phyloP scores from a whole-genome alignment of 2,329 filamentous ascomycete species.

The Metarhizium rileyi region DNA sequence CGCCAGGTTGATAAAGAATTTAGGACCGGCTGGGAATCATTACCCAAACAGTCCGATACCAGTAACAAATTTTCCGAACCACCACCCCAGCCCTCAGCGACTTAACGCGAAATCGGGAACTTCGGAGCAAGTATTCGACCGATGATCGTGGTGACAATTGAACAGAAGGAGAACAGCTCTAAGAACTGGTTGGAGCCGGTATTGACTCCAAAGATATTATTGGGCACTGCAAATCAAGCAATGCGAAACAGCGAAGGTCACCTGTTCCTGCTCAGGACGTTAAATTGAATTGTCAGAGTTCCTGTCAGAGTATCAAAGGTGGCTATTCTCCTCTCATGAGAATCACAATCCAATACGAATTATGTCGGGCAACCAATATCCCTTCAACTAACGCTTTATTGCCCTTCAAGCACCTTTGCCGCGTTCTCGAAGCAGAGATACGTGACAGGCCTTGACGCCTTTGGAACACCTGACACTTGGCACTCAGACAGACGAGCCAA shows the following conservation, averaged over 20 bases:
- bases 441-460: neutral
- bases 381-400: neutral
- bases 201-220: neutral
- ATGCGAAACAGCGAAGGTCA: neutral
- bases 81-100: neutral
- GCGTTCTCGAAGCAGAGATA: neutral
- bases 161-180: neutral
- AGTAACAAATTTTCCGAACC: constrained; percentile 1
- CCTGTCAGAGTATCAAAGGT: neutral
- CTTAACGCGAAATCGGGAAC: neutral
- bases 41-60: constrained; percentile 24
- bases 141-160: neutral
- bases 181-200: neutral
- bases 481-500: neutral
- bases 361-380: neutral
- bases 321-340: neutral
- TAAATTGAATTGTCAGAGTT: neutral
- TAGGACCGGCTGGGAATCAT: constrained; percentile 22
- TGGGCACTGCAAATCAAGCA: neutral
- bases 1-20: constrained; percentile 23
- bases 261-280: neutral
- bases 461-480: neutral
- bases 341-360: neutral
- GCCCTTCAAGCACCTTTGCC: neutral
- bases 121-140: neutral